Percentiles rank a stretch among this genome's conserved stretches.
phyloP scores from a whole-genome alignment of 306 rosid genomes.

The Quercus glauca region DNA sequence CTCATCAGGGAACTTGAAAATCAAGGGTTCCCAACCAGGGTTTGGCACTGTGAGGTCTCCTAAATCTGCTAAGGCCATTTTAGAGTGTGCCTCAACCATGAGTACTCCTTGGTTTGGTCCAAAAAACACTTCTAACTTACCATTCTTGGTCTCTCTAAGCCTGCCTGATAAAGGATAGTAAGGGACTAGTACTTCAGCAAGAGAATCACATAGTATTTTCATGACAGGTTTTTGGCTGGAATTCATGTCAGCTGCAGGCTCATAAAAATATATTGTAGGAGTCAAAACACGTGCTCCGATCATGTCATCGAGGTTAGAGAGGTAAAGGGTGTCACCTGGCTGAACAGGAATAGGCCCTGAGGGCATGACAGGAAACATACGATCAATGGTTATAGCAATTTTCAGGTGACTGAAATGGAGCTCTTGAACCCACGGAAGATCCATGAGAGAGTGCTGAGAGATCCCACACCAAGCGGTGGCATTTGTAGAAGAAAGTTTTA shows the following conservation, averaged over 20 bases:
- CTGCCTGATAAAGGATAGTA: conserved; percentile 85
- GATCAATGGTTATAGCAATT: conserved; percentile 47
- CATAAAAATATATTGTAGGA: conserved; percentile 74
- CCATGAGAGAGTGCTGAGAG: conserved; percentile 46
- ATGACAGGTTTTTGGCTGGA: conserved; percentile 28
- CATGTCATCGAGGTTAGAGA: conserved; percentile 79
- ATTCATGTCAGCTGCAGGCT: not conserved
- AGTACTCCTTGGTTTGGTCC: conserved; percentile 71
- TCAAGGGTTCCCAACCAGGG: conserved; percentile 85
- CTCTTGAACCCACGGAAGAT: conserved; percentile 81
- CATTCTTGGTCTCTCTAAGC: conserved; percentile 64
- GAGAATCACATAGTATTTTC: conserved; percentile 44
- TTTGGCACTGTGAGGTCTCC: conserved; percentile 78
- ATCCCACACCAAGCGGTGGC: conserved; percentile 27
- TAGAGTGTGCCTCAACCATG: conserved; percentile 68
- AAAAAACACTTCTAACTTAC: conserved; percentile 77
- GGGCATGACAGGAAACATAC: conserved; percentile 40
- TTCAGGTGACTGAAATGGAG: conserved; percentile 51
- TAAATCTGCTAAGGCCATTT: conserved; percentile 42
- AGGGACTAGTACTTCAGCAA: conserved; percentile 75
- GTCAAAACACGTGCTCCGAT: conserved; percentile 81
- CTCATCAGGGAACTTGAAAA: conserved; percentile 71
- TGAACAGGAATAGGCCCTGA: conserved; percentile 41
- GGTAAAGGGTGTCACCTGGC: conserved; percentile 53
- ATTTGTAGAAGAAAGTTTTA: conserved; percentile 51